phyloP scores from a whole-genome alignment of 2,329 filamentous ascomycete genomes.

The Chrysoporthe deuterocubensis region DNA sequence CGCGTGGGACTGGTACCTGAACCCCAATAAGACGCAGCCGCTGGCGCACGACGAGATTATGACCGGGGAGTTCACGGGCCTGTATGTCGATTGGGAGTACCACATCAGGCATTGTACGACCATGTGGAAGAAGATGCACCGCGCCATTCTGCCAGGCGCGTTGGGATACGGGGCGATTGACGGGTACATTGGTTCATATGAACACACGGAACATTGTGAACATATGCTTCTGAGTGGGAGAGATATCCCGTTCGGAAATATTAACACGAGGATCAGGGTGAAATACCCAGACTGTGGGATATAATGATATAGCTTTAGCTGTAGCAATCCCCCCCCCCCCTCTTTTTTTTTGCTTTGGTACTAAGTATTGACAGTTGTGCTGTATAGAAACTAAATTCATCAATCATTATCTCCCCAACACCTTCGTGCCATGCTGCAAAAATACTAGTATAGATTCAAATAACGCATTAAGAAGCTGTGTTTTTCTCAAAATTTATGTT shows the following conservation, averaged over 20 bases:
- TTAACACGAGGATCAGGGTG: conserved; percentile 27
- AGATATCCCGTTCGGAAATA: conserved; percentile 19
- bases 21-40: conserved; percentile 24
- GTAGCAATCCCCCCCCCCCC: too few relatives aligned
- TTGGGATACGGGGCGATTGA: conserved; percentile 26
- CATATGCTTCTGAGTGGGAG: conserved; percentile 27
- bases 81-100: conserved; percentile 31
- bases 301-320: too few relatives aligned
- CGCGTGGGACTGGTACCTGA: conserved; percentile 25
- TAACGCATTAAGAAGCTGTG: too few relatives aligned
- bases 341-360: too few relatives aligned
- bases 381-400: too few relatives aligned
- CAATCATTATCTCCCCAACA: too few relatives aligned
- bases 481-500: too few relatives aligned
- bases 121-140: conserved; percentile 34
- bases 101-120: conserved; percentile 31
- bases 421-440: too few relatives aligned
- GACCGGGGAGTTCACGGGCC: conserved; percentile 19
- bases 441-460: too few relatives aligned
- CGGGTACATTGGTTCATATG: conserved; percentile 30
- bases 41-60: conserved; percentile 26
- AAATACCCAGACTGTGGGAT: conserved; percentile 28
- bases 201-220: conserved; percentile 32
- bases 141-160: conserved; percentile 20
- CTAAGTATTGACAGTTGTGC: too few relatives aligned